phyloP scores from a whole-genome alignment of 139 green algal genomes.

The Chlorella sp. region DNA sequence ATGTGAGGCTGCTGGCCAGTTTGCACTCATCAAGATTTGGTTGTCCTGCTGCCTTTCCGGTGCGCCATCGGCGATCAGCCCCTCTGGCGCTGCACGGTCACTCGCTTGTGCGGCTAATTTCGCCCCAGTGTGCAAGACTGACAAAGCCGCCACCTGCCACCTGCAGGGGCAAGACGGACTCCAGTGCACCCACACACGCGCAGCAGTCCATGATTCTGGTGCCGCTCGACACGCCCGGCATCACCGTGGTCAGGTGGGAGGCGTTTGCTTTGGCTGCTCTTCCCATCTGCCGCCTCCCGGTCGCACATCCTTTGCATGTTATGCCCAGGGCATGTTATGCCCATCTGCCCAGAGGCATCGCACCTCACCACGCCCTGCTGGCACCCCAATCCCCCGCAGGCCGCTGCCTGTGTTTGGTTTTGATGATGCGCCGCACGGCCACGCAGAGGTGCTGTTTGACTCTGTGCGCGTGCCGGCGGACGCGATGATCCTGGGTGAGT shows the following conservation, averaged over 20 bases:
- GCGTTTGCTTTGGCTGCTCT: not conserved
- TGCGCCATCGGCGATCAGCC: too few species aligned
- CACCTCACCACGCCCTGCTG: not conserved
- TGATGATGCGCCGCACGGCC: conserved; percentile 96
- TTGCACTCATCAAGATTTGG: too few species aligned
- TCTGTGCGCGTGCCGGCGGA: conserved; percentile 73
- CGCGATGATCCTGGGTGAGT: conserved; percentile 71
- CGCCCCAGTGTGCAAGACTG: too few species aligned
- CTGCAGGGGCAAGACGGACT: conserved; percentile 78
- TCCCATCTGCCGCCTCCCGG: too few species aligned
- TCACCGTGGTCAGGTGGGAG: conserved; percentile 68
- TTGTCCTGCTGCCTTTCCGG: too few species aligned
- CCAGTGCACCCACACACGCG: conserved; percentile 57
- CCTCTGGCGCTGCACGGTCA: too few species aligned
- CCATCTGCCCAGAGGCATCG: too few species aligned
- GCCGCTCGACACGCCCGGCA: conserved; percentile 81
- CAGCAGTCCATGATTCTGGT: conserved; percentile 98
- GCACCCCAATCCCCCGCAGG: not conserved
- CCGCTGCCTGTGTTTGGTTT: conserved; percentile 69
- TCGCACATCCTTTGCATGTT: too few species aligned
- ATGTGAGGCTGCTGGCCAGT: conserved; percentile 68
- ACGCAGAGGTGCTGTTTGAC: conserved; percentile 92
- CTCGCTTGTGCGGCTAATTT: too few species aligned
- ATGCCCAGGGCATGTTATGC: not conserved
- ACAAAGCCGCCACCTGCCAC: too few species aligned